Conservation (phyloP, 2,329 filamentous ascomycete species). For the Diplodia mutila region DNA sequence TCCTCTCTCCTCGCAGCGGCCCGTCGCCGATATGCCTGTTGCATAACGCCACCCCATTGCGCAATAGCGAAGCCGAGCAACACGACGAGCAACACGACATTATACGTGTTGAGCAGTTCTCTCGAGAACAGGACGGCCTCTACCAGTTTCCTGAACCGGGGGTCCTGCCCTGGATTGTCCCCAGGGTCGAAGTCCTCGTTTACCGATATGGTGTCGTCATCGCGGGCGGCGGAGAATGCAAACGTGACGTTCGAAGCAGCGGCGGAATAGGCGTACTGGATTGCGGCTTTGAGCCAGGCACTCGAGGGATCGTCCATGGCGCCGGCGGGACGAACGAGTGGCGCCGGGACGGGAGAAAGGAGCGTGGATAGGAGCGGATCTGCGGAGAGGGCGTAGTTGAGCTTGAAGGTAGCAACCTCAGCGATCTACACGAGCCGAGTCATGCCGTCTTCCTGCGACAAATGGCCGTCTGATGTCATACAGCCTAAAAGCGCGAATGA, state of each 20-base stretch:
- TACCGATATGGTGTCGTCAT: conserved; percentile 18
- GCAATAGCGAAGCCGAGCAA: conserved; percentile 42
- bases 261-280: not conserved
- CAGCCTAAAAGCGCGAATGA: not conserved
- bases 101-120: conserved; percentile 46
- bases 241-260: not conserved
- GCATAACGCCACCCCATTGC: conserved; percentile 40
- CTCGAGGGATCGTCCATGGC: conserved; percentile 13
- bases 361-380: not conserved
- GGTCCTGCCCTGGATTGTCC: conserved; percentile 39
- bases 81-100: conserved; percentile 43
- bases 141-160: conserved; percentile 41
- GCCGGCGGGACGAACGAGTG: not conserved
- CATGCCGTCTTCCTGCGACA: not conserved
- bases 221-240: not conserved
- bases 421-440: conserved; percentile 17
- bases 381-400: not conserved
- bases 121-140: conserved; percentile 45
- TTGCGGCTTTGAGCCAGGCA: conserved; percentile 13
- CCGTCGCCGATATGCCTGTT: conserved; percentile 25
- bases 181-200: conserved; percentile 18
- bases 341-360: not conserved
- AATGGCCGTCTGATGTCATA: conserved; percentile 4
- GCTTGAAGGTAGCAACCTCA: conserved; percentile 4
- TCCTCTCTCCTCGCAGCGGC: not conserved